phyloP scores from a whole-genome alignment of 2,329 filamentous ascomycete genomes.

The Colletotrichum plurivorum region DNA sequence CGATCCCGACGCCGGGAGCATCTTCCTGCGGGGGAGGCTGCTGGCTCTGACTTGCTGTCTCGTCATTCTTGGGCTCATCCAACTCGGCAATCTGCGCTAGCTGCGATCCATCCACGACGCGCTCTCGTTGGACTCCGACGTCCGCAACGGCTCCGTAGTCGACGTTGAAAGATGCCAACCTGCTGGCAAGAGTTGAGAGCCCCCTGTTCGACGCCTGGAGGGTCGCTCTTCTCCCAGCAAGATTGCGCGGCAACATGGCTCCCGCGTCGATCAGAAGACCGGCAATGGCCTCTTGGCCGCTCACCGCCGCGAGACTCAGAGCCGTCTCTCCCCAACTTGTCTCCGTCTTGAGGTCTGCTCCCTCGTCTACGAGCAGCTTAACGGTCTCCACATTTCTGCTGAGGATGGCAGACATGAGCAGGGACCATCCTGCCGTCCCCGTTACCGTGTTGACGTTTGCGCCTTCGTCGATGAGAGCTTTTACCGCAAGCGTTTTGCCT shows the following conservation, averaged over 20 bases:
- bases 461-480: not conserved
- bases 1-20: not conserved
- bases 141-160: constrained; percentile 1
- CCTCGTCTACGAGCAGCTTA: not conserved
- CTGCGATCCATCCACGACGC: not conserved
- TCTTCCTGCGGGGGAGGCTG: no score
- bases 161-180: not conserved
- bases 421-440: not conserved
- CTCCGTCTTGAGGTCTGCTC: not conserved
- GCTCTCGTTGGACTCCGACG: not conserved
- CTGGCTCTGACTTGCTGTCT: not conserved
- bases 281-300: not conserved
- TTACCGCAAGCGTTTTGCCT: not conserved
- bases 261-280: not conserved
- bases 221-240: not conserved
- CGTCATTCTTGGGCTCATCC: not conserved
- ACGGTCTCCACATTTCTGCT: not conserved
- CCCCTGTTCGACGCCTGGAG: not conserved
- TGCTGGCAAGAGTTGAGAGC: not conserved
- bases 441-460: not conserved
- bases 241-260: not conserved
- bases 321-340: not conserved
- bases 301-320: not conserved
- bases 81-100: not conserved
- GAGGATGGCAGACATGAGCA: not conserved